A percentile compares a stretch with the other conserved stretches of the same genome.
Evolutionary conservation across 768 basidiomycete genomes (phyloP).

Genomic region (Daedaleopsis nitida): DNA sequence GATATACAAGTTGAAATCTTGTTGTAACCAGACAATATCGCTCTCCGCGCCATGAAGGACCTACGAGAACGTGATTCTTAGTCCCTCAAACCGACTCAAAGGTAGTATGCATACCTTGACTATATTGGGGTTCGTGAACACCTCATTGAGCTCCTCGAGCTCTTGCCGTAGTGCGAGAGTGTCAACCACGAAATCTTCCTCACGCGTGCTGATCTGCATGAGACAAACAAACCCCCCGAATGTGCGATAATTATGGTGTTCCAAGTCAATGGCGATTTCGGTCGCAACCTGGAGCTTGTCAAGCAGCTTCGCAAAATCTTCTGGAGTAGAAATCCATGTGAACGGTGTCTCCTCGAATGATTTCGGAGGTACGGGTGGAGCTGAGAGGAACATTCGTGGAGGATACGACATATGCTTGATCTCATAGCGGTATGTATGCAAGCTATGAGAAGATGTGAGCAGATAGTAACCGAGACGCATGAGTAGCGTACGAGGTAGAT

Average conservation of each 20-base stretch:
- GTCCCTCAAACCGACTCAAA: background rate
- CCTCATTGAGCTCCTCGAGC: conserved; percentile 73
- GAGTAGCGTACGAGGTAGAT: conserved; percentile 34
- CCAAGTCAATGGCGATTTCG: conserved; percentile 93
- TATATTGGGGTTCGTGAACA: conserved; percentile 82
- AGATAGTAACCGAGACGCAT: background rate
- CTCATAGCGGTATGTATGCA: conserved; percentile 87
- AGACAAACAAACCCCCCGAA: conserved; percentile 89
- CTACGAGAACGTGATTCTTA: conserved; percentile 38
- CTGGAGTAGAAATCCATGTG: conserved; percentile 65
- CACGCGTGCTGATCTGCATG: conserved; percentile 88
- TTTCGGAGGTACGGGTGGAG: conserved; percentile 52
- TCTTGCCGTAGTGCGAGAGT: conserved; percentile 73
- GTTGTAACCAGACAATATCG: conserved; percentile 95
- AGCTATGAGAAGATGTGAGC: conserved; percentile 9
- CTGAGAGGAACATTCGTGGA: conserved; percentile 57
- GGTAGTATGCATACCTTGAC: conserved; percentile 64
- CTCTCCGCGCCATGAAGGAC: conserved; percentile 94
- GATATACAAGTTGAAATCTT: conserved; percentile 91
- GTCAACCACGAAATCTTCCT: conserved; percentile 88
- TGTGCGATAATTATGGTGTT: conserved; percentile 88
- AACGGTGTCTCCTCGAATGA: conserved; percentile 70
- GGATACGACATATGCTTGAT: conserved; percentile 76
- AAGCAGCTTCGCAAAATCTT: conserved; percentile 63
- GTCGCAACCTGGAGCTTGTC: conserved; percentile 59